These are phyloP conservation scores for Jacaranda mimosifolia DNA, from an alignment of 257 asterid genomes.

Conservation along the genomic window DNA sequence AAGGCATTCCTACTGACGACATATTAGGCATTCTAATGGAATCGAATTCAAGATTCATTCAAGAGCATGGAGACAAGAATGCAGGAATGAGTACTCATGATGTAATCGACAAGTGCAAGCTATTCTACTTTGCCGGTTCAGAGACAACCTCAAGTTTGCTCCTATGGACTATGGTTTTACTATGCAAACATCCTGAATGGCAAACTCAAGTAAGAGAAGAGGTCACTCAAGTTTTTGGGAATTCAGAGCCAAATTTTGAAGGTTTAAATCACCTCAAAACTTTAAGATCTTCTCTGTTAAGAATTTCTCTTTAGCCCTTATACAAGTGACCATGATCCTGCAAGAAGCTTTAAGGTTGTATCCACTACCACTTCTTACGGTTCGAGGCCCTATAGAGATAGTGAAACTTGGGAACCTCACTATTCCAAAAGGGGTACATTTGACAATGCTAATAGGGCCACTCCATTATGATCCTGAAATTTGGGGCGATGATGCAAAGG, in stretches of 20 bases:
- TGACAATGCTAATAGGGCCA: slow-evolving; percentile 26
- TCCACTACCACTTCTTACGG: slow-evolving; percentile 16
- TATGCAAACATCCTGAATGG: slow-evolving; percentile 47
- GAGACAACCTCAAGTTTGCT: slow-evolving; percentile 37
- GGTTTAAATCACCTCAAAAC: slow-evolving; percentile 45
- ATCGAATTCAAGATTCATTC: slow-evolving; percentile 23
- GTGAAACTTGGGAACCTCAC: slow-evolving; percentile 13
- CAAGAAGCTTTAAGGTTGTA: slow-evolving; percentile 44
- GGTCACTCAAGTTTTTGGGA: slow-evolving; percentile 33
- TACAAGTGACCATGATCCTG: slow-evolving; percentile 40
- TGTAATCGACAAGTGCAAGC: slow-evolving; percentile 40
- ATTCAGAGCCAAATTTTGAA: slow-evolving; percentile 33
- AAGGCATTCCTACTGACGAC: slow-evolving; percentile 27
- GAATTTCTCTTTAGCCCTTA: background rate
- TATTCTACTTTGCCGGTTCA: slow-evolving; percentile 38
- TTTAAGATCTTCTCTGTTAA: slow-evolving; percentile 31
- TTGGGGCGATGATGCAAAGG: slow-evolving; percentile 48
- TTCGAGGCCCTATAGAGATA: slow-evolving; percentile 20
- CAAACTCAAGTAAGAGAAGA: slow-evolving; percentile 52
- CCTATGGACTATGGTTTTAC: slow-evolving; percentile 36
- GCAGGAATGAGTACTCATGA: slow-evolving; percentile 47
- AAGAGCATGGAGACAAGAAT: slow-evolving; percentile 36
- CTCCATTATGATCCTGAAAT: slow-evolving; percentile 38
- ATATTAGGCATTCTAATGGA: slow-evolving; percentile 44
- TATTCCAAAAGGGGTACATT: slow-evolving; percentile 34